Percentiles rank a stretch among this genome's conserved stretches.
Conservation (phyloP, 345 rosid species). For the Eucalyptus marginata region DNA sequence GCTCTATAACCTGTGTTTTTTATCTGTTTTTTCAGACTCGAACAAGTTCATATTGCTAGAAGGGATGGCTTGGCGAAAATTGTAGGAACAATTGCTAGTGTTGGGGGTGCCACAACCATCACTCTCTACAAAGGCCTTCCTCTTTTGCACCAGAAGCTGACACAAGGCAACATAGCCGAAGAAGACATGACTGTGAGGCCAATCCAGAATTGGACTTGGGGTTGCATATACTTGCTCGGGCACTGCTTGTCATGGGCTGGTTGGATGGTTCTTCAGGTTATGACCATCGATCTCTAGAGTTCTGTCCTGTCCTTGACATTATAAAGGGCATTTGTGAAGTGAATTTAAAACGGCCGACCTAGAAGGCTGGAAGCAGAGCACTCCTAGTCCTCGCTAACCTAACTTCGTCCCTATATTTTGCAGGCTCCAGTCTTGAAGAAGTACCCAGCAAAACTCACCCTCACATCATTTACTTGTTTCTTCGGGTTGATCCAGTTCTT, state of each 20-base stretch:
- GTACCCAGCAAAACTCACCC: constrained; percentile 69
- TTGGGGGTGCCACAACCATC: constrained; percentile 71
- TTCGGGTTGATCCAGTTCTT: constrained; percentile 72
- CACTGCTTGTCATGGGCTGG: constrained; percentile 88
- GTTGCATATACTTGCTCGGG: constrained; percentile 55
- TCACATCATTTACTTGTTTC: constrained; percentile 62
- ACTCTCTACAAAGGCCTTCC: constrained; percentile 72
- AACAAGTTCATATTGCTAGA: constrained; percentile 37
- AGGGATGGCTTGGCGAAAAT: constrained; percentile 70
- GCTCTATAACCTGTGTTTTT: neutral
- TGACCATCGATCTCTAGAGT: neutral
- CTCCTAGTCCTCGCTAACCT: neutral
- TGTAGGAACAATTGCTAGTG: constrained; percentile 57
- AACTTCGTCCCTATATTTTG: neutral
- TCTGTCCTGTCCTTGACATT: neutral
- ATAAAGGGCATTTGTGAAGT: too few species aligned
- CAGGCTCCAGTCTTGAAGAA: constrained; percentile 73
- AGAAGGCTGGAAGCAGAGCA: neutral
- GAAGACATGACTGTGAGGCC: neutral
- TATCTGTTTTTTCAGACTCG: constrained; percentile 19
- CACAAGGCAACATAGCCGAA: neutral
- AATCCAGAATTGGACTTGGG: constrained; percentile 36
- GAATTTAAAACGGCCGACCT: neutral
- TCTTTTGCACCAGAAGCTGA: constrained; percentile 21
- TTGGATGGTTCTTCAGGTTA: constrained; percentile 67